phyloP scores from a whole-genome alignment of 2,329 filamentous ascomycete species.

The Monilinia fructigena region DNA sequence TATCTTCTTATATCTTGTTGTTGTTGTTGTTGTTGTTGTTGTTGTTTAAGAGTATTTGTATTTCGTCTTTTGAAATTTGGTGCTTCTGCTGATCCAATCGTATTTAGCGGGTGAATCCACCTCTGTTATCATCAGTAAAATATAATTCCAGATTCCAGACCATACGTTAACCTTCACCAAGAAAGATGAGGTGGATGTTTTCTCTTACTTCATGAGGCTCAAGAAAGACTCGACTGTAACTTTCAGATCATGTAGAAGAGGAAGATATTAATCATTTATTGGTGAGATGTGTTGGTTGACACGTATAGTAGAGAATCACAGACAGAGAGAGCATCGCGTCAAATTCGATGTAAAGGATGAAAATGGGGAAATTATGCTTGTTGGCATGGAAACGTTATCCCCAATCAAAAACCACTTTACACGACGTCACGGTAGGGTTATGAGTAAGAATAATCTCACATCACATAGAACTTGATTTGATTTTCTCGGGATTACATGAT shows the following conservation, averaged over 20 bases:
- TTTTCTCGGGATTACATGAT: too few species aligned
- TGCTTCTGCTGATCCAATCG: slow-evolving; percentile 23
- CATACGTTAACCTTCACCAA: background rate
- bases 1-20: slow-evolving; percentile 4
- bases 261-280: background rate
- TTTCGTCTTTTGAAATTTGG: slow-evolving; percentile 20
- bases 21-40: slow-evolving; percentile 16
- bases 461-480: too few species aligned
- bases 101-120: slow-evolving; percentile 23
- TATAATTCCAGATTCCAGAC: background rate
- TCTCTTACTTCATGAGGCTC: slow-evolving; percentile 23
- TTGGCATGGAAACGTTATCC: slow-evolving; percentile 23
- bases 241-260: background rate
- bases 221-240: background rate
- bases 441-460: too few species aligned
- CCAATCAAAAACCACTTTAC: slow-evolving; percentile 22
- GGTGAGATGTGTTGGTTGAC: background rate
- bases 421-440: slow-evolving; percentile 1
- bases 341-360: background rate
- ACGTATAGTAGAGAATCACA: background rate
- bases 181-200: background rate
- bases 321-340: slow-evolving; percentile 5
- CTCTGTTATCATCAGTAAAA: slow-evolving; percentile 21
- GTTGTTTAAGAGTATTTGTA: slow-evolving; percentile 9
- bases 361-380: slow-evolving; percentile 9